Base-by-base conservation (phyloP, 2,329 filamentous ascomycete genomes). In the Dactylella cylindrospora region DNA sequence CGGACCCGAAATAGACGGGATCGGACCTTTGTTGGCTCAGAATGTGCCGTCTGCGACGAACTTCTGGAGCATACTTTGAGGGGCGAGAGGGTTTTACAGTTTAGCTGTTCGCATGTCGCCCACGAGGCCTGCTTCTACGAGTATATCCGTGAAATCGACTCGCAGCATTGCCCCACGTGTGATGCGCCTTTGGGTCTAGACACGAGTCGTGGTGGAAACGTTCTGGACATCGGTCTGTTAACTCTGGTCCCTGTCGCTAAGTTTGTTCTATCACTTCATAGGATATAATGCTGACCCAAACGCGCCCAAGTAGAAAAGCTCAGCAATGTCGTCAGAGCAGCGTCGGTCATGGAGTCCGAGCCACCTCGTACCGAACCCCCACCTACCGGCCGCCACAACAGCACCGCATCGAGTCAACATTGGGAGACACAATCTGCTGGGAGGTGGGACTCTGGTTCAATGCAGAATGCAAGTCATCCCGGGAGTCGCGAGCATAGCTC, bases 51-150 rank as follows among this genome's bases (percentile, higher is more conserved):
- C 12, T 98, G 93, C 72, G 93, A 98, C 73, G 93, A 98, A 75
- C 90, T 90, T 2, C 76, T 98, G 65, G 93, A 97, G 74, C 91
- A 97, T 73, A 98, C 90, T 2, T 79, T 98, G 39, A 86, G 88
- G 44, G 93, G 93, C 60, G 93, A 98, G 76, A 84, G 90, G 67
- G 90, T 98, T 64, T 78, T 98, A 49, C 93, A 97, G 72, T 93
- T 98, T 70, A 94, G 90, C 4, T 98, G 93, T 74, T 82, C 85
- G n/a, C 93, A 98, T 74, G 91, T 98, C 61, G 90, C 91, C 8
- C 93, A 98, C 72, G 93, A 97, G 73, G 93, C 91, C 28, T 98
- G 93, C 75, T 97, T 98, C 72, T 97, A 97, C 75, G 93, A 98
- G 74, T 96, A 94, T 72, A 95, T 98, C 69, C 87, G 88, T 70